Evolutionary conservation across 2,329 filamentous ascomycete species (phyloP), one percentile per base, ranked within the genome.

Genomic region (Penicillium sp.): DNA sequence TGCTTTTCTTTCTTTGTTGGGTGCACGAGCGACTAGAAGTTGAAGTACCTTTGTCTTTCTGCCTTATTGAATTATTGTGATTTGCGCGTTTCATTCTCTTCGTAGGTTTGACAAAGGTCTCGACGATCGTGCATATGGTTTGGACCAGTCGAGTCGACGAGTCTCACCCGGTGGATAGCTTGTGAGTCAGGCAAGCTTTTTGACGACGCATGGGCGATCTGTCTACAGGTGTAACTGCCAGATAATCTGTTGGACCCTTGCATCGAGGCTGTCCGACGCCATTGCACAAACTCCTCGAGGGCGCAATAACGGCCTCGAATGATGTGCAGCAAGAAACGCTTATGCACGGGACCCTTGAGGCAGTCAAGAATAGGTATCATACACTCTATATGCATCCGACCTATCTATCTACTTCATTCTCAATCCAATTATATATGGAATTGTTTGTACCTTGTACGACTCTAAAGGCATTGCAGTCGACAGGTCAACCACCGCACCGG

Each of bases 91-190:
- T 26, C 13, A 16, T 37, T 40, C 28, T 52, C 35, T 14, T 14
- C 51, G 33, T 52, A 16, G 30, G 49, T 28, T 22, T 14, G 13
- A 11, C 7, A 38, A 26, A 52, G 37, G 51, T 11, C 35, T 28
- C 19, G 38, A 51, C 25, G 55, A 46, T 56, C 60, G 57, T 52
- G 56, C 55, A 11, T 40, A 30, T 7, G 28, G 28, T 54, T 59
- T 53, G 22, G 65, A 64, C 58, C 43, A 62, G 57, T 66, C 64
- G 45, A 66, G 60, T 56, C 48, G 49, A 60, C 43, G 42, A 65
- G 58, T 60, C 28, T 52, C 38, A 19, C 60, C 64, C 64, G 62
- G 62, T 60, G 59, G 42, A 30, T 40, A n/a, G 26, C 37, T n/a
- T 57, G 49, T 54, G 19, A 58, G 52, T 43, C 7, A 42, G 46